These are phyloP conservation scores for Begonia masoniana DNA, from an alignment of 306 rosid species.

Conservation along the genomic window DNA sequence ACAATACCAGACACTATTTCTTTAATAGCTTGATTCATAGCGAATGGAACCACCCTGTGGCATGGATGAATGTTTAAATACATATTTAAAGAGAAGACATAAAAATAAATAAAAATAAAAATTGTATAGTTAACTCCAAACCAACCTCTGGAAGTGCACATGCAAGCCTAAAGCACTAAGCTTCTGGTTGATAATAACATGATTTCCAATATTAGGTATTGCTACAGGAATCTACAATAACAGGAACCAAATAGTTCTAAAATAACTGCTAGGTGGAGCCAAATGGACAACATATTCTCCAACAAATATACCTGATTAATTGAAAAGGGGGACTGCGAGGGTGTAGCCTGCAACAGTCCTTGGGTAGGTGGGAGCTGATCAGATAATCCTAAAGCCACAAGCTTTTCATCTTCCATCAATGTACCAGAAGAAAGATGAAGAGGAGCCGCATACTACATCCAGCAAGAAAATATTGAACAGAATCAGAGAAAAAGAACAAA, in stretches of 20 bases:
- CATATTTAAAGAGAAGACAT: not conserved
- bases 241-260: slow-evolving; percentile 8
- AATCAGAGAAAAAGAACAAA: slow-evolving; percentile 1
- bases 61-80: not conserved
- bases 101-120: slow-evolving; percentile 7
- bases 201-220: slow-evolving; percentile 75
- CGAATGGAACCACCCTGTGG: slow-evolving; percentile 71
- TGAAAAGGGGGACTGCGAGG: slow-evolving; percentile 50
- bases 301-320: slow-evolving; percentile 42
- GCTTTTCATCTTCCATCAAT: slow-evolving; percentile 80
- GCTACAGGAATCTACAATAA: slow-evolving; percentile 51
- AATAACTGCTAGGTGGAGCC: not conserved
- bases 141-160: slow-evolving; percentile 93
- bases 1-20: slow-evolving; percentile 77
- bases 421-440: slow-evolving; percentile 64
- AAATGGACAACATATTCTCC: not conserved
- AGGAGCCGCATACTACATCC: slow-evolving; percentile 61
- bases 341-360: slow-evolving; percentile 65
- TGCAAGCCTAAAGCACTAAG: slow-evolving; percentile 64
- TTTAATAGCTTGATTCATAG: slow-evolving; percentile 94
- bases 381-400: slow-evolving; percentile 47
- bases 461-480: slow-evolving; percentile 4
- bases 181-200: slow-evolving; percentile 72
- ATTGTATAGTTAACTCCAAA: slow-evolving; percentile 16
- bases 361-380: slow-evolving; percentile 84